Conservation (phyloP, 305 asterid genomes). For the Plantago rigida region DNA sequence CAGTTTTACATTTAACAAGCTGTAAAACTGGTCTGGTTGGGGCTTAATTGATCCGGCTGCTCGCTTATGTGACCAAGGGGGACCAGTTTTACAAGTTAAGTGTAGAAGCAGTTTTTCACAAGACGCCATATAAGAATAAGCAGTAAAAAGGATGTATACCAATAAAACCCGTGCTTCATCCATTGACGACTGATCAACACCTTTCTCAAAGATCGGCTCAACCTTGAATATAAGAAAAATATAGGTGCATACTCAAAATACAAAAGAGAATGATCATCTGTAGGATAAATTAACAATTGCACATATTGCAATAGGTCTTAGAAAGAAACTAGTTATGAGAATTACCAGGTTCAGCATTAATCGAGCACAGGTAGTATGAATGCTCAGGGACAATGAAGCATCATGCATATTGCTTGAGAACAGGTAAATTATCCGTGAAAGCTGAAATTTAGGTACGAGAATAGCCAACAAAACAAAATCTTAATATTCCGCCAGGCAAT, state of each 20-base stretch:
- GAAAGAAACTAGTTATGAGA: slow-evolving; percentile 15
- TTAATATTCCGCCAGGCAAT: slow-evolving; percentile 1
- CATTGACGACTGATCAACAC: slow-evolving; percentile 84
- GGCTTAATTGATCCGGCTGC: too few relatives aligned
- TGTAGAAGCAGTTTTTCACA: too few relatives aligned
- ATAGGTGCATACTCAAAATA: slow-evolving; percentile 13
- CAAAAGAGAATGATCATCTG: slow-evolving; percentile 2
- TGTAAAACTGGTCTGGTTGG: too few relatives aligned
- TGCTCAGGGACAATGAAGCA: slow-evolving; percentile 86
- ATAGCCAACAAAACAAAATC: too few relatives aligned
- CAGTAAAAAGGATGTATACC: slow-evolving; percentile 35
- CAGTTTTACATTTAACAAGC: too few relatives aligned
- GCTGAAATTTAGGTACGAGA: slow-evolving; percentile 41
- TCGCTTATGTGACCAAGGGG: too few relatives aligned
- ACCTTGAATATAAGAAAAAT: slow-evolving; percentile 41
- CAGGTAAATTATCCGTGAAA: slow-evolving; percentile 88
- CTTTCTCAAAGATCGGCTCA: slow-evolving; percentile 97
- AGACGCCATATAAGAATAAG: too few relatives aligned
- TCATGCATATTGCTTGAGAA: slow-evolving; percentile 99
- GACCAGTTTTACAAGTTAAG: too few relatives aligned
- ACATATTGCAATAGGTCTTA: slow-evolving; percentile 14
- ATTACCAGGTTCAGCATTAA: slow-evolving; percentile 94
- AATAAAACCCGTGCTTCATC: slow-evolving; percentile 88
- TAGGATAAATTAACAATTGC: slow-evolving; percentile 8
- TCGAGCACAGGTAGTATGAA: slow-evolving; percentile 99